Base-by-base conservation (phyloP, 2,329 filamentous ascomycete genomes). In the Coccinonectria pachysandricola region DNA sequence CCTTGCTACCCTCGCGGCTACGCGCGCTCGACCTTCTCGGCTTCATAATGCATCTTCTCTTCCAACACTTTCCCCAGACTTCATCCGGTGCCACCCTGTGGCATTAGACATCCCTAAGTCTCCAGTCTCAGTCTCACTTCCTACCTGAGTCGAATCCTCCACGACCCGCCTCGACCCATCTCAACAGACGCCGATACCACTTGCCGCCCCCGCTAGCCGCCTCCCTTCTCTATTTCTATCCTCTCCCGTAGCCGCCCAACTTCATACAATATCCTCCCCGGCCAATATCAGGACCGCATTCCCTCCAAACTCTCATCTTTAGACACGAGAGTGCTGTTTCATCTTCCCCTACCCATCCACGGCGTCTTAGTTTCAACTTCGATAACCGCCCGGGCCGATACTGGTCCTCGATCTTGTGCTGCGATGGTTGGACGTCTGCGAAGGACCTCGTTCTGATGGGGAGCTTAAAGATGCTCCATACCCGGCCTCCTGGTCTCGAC, bases 311-410 rank as follows among this genome's bases (percentile, higher is more conserved):
- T 52, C 49, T 50, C 44, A 48, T 43, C 41, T 62, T 63, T 52
- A 59, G 64, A 70, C 52, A 70, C 66, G 60, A 52, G 36, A 51
- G 49, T 48, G 43, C 39, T 47, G 66, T 72, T 71, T 71, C 66
- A 70, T 57, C 51, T 49, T 51, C 46, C 37, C 17, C 17, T 49
- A 51, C 46, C 37, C n/a, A n/a, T n/a, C n/a, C n/a, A n/a, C n/a
- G n/a, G n/a, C n/a, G n/a, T n/a, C n/a, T n/a, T 39, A 33, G 49
- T 52, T 52, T 54, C 50, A 52, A 36, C 41, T 24, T 10, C 23
- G 35, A n/a, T 36, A 45, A 29, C 39, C 46, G 43, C 46, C 47
- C 34, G 40, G 10, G 31, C 37, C 41, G 43, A 46, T 40, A 48
- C 43, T 47, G 45, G 46, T 21, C 32, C 39, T 35, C 42, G 37